These are phyloP conservation scores for Dactylellina parvicollis DNA, from an alignment of 2,329 filamentous ascomycete genomes.

Conservation along the genomic window DNA sequence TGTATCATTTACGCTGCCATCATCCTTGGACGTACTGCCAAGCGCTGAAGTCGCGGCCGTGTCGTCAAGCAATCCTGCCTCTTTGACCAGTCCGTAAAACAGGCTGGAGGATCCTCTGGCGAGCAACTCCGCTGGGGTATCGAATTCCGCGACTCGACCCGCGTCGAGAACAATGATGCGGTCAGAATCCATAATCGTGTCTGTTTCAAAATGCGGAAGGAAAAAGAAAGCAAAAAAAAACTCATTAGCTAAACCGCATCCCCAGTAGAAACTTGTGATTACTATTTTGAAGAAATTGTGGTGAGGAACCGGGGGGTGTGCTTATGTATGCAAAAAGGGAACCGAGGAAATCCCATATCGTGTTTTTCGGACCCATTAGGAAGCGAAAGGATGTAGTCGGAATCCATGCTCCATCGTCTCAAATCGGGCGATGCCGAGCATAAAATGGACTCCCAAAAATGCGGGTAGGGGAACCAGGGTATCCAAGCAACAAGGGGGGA, in stretches of 20 bases:
- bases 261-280: slow-evolving; percentile 37
- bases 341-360: not conserved
- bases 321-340: slow-evolving; percentile 12
- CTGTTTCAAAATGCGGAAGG: too few relatives aligned
- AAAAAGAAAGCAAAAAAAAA: slow-evolving; percentile 5
- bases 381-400: not conserved
- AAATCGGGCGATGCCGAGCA: not conserved
- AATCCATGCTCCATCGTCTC: slow-evolving; percentile 3
- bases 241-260: not conserved
- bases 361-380: slow-evolving; percentile 2
- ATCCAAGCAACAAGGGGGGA: slow-evolving; percentile 1
- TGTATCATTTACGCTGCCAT: not conserved
- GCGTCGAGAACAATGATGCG: slow-evolving; percentile 92
- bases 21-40: slow-evolving; percentile 10
- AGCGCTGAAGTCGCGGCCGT: slow-evolving; percentile 7
- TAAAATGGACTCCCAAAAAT: not conserved
- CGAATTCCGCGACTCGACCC: slow-evolving; percentile 91
- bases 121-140: slow-evolving; percentile 81
- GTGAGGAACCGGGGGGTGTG: not conserved
- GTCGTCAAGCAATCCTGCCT: slow-evolving; percentile 74
- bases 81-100: slow-evolving; percentile 90
- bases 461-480: slow-evolving; percentile 10
- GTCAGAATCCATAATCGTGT: slow-evolving; percentile 90
- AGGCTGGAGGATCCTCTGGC: slow-evolving; percentile 72
- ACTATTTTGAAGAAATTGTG: slow-evolving; percentile 4